Evolutionary conservation across 2,329 filamentous ascomycete genomes (phyloP).

Genomic region (Alternaria triticina): DNA sequence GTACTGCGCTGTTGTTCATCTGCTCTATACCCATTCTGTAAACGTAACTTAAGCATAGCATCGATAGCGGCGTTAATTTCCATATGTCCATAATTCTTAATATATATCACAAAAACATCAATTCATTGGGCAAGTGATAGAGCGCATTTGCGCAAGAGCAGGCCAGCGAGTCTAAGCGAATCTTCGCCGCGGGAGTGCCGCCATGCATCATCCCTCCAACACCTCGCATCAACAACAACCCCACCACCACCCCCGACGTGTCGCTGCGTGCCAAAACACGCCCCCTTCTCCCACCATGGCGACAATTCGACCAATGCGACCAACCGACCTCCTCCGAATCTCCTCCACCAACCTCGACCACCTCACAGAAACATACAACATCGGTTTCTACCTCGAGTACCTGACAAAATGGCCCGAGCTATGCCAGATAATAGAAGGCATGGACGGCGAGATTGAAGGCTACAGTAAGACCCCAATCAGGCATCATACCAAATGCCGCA

Average conservation of each 20-base stretch:
- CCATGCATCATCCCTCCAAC: conserved; percentile 1
- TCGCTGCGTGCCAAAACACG: not conserved
- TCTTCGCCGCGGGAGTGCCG: conserved; percentile 22
- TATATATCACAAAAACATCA: not conserved
- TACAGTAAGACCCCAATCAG: conserved; percentile 69
- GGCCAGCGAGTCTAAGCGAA: conserved; percentile 22
- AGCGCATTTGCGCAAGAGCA: not conserved
- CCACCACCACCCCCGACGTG: not conserved
- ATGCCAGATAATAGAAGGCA: conserved; percentile 89
- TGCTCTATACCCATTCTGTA: conserved; percentile 23
- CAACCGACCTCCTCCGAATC: conserved; percentile 78
- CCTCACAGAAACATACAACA: conserved; percentile 96
- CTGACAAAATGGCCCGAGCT: conserved; percentile 94
- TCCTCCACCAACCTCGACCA: conserved; percentile 84
- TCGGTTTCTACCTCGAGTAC: conserved; percentile 95
- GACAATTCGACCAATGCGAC: conserved; percentile 77
- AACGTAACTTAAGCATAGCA: not conserved
- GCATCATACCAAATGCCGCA: too few species aligned
- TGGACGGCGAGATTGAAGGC: conserved; percentile 85
- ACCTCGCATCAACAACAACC: not conserved
- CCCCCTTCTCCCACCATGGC: conserved; percentile 64
- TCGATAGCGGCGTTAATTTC: not conserved
- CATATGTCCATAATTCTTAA: not conserved
- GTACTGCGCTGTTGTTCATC: conserved; percentile 16
- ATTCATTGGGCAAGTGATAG: not conserved